These are phyloP conservation scores for Austroboletus eburneus DNA, from an alignment of 768 basidiomycete genomes.

Conservation along the genomic window DNA sequence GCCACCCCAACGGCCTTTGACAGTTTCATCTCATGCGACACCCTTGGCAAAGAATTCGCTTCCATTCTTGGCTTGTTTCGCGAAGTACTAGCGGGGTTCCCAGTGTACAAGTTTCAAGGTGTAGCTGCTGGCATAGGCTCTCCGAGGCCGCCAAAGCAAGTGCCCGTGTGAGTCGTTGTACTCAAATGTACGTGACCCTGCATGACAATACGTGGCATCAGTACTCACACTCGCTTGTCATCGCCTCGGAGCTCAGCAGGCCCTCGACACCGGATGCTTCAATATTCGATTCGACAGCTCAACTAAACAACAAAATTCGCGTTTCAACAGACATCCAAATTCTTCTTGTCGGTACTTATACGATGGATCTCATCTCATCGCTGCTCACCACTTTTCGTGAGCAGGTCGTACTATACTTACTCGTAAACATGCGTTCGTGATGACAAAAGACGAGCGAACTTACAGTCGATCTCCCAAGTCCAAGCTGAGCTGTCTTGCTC, in stretches of 20 bases:
- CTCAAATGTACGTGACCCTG: neutral
- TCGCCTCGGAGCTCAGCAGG: too few relatives aligned
- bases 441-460: slow-evolving; percentile 23
- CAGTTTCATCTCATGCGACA: neutral
- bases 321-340: neutral
- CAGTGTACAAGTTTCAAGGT: neutral
- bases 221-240: neutral
- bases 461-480: slow-evolving; percentile 80
- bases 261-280: neutral
- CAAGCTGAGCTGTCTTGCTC: slow-evolving; percentile 68
- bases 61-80: neutral
- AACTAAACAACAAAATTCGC: neutral
- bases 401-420: slow-evolving; percentile 42
- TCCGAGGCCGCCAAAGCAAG: too few relatives aligned
- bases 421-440: neutral
- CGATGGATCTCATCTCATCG: neutral
- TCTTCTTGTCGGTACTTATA: neutral
- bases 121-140: neutral
- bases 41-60: neutral
- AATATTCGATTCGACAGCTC: neutral
- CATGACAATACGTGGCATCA: neutral
- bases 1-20: slow-evolving; percentile 10
- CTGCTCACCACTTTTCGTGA: slow-evolving; percentile 48
- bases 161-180: neutral
- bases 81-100: neutral